phyloP scores from a whole-genome alignment of 2,329 filamentous ascomycete species.

The Daldinia sp. region DNA sequence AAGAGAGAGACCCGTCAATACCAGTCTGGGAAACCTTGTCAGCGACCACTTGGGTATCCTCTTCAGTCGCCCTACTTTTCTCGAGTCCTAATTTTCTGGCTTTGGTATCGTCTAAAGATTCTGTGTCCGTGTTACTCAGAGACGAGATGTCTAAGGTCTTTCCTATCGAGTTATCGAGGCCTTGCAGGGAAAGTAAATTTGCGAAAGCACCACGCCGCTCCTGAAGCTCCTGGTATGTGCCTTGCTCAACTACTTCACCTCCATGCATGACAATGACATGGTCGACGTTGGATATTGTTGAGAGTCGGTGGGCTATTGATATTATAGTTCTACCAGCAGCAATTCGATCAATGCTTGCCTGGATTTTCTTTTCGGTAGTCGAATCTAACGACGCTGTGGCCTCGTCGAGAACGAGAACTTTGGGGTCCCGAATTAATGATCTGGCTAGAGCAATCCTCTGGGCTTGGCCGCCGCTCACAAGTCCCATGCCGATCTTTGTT shows the following conservation, averaged over 20 bases:
- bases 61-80: conserved; percentile 7
- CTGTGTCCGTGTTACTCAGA: conserved; percentile 23
- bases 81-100: conserved; percentile 12
- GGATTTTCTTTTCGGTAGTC: conserved; percentile 67
- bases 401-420: conserved; percentile 71
- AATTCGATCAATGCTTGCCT: conserved; percentile 60
- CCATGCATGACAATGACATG: conserved; percentile 71
- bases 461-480: conserved; percentile 69
- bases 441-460: conserved; percentile 71
- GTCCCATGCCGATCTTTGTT: conserved; percentile 64
- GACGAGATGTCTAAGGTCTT: conserved; percentile 21
- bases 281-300: conserved; percentile 69
- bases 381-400: conserved; percentile 72
- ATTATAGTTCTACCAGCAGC: conserved; percentile 66
- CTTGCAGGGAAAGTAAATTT: conserved; percentile 55
- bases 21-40: conserved; percentile 6
- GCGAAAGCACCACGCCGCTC: conserved; percentile 60
- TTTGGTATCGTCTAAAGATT: conserved; percentile 23
- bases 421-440: conserved; percentile 67
- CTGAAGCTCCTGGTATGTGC: conserved; percentile 66
- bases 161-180: conserved; percentile 20
- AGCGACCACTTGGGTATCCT: neutral
- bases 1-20: conserved; percentile 16
- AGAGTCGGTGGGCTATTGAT: conserved; percentile 70
- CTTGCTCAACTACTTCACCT: conserved; percentile 69